Percentiles rank a stretch among this genome's conserved stretches.
Conservation (phyloP, 345 rosid genomes). For the Populus alba region DNA sequence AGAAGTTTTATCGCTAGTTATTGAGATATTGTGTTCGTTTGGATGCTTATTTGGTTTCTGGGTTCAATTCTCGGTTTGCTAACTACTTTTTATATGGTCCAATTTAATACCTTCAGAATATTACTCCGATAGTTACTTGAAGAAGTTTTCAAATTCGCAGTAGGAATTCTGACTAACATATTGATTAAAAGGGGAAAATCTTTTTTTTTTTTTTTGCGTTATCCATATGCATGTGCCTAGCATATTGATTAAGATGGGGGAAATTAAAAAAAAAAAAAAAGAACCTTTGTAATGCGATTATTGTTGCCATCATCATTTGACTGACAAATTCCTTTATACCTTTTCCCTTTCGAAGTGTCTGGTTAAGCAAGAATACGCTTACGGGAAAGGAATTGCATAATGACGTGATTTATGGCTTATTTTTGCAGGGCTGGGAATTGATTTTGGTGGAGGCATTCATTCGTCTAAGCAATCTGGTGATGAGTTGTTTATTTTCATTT, state of each 20-base stretch:
- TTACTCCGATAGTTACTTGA: too few relatives aligned
- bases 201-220: too few relatives aligned
- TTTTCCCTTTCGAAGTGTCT: not conserved
- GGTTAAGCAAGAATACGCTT: not conserved
- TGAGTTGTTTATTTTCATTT: slow-evolving; percentile 39
- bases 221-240: not conserved
- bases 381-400: not conserved
- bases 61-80: not conserved
- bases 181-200: too few relatives aligned
- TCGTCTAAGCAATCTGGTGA: slow-evolving; percentile 16
- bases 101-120: too few relatives aligned
- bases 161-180: not conserved
- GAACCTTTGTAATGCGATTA: not conserved
- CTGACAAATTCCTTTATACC: not conserved
- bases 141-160: not conserved
- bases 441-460: slow-evolving; percentile 9
- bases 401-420: slow-evolving; percentile 5
- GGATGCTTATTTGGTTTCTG: not conserved
- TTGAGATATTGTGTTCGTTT: not conserved
- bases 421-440: slow-evolving; percentile 12
- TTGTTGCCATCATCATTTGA: not conserved
- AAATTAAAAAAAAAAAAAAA: too few relatives aligned
- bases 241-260: not conserved
- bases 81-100: not conserved
- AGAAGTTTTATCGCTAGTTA: too few relatives aligned